Percentiles rank a stretch among this genome's conserved stretches.
These are phyloP conservation scores for Ceratobasidium sp. DNA, from an alignment of 1,284 basidiomycete species.

Conservation along the genomic window DNA sequence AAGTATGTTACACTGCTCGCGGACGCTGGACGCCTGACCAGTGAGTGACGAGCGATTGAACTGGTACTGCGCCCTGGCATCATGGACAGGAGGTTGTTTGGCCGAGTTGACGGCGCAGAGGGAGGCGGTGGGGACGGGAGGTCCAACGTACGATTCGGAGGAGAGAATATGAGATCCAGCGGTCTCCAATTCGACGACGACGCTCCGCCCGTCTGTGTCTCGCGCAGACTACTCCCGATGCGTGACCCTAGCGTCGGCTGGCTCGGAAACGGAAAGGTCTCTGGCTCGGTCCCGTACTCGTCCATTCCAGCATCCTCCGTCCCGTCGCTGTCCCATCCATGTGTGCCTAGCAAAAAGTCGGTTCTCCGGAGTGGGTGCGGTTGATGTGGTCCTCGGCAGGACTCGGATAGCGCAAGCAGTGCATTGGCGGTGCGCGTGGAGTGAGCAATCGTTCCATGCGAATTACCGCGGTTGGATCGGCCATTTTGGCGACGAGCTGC, in stretches of 20 bases:
- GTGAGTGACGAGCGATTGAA: constrained; percentile 26
- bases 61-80: constrained; percentile 28
- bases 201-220: constrained; percentile 21
- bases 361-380: constrained; percentile 17
- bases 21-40: constrained; percentile 36
- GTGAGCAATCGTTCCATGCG: constrained; percentile 16
- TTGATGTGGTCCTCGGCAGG: constrained; percentile 32
- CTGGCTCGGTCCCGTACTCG: constrained; percentile 29
- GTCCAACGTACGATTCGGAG: constrained; percentile 16
- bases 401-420: constrained; percentile 37
- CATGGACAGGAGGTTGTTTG: constrained; percentile 34
- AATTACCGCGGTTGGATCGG: constrained; percentile 30
- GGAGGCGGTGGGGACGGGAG: constrained; percentile 38
- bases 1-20: constrained; percentile 40
- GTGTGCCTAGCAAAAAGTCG: constrained; percentile 31
- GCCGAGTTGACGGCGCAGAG: constrained; percentile 40
- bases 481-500: constrained; percentile 39
- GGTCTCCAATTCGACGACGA: constrained; percentile 34
- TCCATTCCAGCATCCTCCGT: constrained; percentile 42
- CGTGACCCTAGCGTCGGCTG: constrained; percentile 37
- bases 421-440: constrained; percentile 43
- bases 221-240: constrained; percentile 43
- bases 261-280: constrained; percentile 11
- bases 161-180: constrained; percentile 36
- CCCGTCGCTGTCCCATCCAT: constrained; percentile 42